phyloP scores from a whole-genome alignment of 83 land plant species.

The Picea abies region DNA sequence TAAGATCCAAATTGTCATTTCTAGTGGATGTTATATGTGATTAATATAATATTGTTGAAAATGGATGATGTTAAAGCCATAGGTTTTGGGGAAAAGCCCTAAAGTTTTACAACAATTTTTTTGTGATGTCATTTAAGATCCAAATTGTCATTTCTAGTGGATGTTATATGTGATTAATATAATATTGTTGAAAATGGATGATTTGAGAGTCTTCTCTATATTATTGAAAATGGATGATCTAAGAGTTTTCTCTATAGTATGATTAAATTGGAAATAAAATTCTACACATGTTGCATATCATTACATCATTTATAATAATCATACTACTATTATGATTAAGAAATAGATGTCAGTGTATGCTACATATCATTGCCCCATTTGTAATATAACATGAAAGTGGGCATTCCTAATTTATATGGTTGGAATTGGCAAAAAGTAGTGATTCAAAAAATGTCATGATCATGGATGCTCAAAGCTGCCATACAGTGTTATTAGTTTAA shows the following conservation, averaged over 20 bases:
- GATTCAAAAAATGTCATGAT: conserved; percentile 5
- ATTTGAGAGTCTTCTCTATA: no score
- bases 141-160: no score
- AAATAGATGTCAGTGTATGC: background rate
- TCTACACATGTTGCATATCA: background rate
- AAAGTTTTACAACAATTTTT: background rate
- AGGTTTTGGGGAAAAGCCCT: background rate
- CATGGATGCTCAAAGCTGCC: background rate
- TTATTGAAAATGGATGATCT: background rate
- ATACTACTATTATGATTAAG: no score
- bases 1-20: background rate
- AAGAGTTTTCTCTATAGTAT: background rate
- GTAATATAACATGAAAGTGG: background rate
- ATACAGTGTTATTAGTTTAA: background rate
- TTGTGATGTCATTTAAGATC: no score
- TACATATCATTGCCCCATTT: background rate
- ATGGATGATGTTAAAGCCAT: background rate
- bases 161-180: no score
- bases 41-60: background rate
- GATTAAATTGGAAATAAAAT: background rate
- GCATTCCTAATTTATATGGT: background rate
- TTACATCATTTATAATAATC: no score
- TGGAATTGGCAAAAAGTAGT: background rate
- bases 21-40: background rate
- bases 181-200: no score